Evolutionary conservation across 2,329 filamentous ascomycete genomes (phyloP).

Genomic region (Diaporthe vexans): DNA sequence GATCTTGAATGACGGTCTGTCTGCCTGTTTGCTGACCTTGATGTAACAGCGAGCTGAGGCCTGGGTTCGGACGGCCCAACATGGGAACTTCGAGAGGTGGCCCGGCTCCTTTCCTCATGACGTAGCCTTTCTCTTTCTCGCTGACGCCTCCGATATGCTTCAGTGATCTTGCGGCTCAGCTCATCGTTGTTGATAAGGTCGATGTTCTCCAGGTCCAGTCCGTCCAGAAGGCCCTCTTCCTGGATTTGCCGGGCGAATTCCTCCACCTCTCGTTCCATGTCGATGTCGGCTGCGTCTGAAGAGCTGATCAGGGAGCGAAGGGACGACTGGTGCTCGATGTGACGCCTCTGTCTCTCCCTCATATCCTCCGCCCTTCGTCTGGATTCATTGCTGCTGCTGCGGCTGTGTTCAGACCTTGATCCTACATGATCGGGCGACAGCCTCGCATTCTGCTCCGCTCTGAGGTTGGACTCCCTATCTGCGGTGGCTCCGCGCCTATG

Average conservation of each 20-base stretch:
- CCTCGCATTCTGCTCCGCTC: constrained; percentile 53
- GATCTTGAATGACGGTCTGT: constrained; percentile 60
- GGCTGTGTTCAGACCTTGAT: constrained; percentile 52
- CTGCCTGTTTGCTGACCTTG: constrained; percentile 49
- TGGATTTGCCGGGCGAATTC: constrained; percentile 90
- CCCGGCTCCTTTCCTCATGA: constrained; percentile 62
- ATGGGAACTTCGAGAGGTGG: constrained; percentile 56
- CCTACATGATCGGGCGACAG: constrained; percentile 53
- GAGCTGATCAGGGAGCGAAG: constrained; percentile 86
- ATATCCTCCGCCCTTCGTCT: constrained; percentile 57
- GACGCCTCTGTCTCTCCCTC: constrained; percentile 61
- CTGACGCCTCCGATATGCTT: constrained; percentile 86
- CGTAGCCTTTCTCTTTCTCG: constrained; percentile 72
- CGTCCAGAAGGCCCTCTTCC: constrained; percentile 88
- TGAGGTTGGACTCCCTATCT: constrained; percentile 49
- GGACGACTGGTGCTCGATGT: constrained; percentile 90
- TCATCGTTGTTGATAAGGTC: constrained; percentile 89
- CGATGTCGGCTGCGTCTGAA: constrained; percentile 80
- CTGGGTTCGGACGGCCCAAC: constrained; percentile 46
- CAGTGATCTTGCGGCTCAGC: constrained; percentile 89
- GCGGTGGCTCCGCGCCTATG: constrained; percentile 48
- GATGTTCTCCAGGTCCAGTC: constrained; percentile 89
- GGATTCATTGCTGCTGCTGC: constrained; percentile 60
- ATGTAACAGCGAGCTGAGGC: constrained; percentile 47
- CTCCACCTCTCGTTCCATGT: constrained; percentile 89